Evolutionary conservation across 1,284 basidiomycete genomes (phyloP).

Genomic region (Boletus sp.): DNA sequence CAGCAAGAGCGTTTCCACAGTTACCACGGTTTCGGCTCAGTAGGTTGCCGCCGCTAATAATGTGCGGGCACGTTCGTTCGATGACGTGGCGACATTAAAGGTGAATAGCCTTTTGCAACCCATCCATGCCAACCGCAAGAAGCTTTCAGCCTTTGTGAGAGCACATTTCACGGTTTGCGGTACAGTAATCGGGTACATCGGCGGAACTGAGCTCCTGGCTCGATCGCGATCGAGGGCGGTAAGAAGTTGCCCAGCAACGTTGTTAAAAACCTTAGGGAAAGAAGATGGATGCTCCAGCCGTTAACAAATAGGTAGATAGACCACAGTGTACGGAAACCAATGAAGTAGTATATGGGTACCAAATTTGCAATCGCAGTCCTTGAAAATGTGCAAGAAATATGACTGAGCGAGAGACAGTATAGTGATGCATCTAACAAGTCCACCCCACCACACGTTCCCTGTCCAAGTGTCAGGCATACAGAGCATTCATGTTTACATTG

Average conservation of each 20-base stretch:
- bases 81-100: not conserved
- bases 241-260: conserved; percentile 5
- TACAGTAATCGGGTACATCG: conserved; percentile 6
- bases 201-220: conserved; percentile 11
- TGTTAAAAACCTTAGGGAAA: not conserved
- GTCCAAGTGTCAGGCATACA: conserved; percentile 21
- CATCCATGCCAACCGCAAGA: not conserved
- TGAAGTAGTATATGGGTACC: not conserved
- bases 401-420: not conserved
- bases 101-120: not conserved
- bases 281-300: not conserved
- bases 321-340: not conserved
- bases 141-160: not conserved
- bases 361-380: not conserved
- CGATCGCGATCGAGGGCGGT: conserved; percentile 22
- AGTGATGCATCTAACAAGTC: not conserved
- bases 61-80: not conserved
- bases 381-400: not conserved
- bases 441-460: not conserved
- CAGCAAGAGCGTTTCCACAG: not conserved
- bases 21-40: not conserved
- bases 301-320: not conserved
- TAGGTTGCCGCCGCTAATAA: not conserved
- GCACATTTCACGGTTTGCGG: not conserved
- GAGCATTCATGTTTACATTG: conserved; percentile 21